phyloP scores from a whole-genome alignment of 768 basidiomycete species.

The Rhodotorula toruloides region DNA sequence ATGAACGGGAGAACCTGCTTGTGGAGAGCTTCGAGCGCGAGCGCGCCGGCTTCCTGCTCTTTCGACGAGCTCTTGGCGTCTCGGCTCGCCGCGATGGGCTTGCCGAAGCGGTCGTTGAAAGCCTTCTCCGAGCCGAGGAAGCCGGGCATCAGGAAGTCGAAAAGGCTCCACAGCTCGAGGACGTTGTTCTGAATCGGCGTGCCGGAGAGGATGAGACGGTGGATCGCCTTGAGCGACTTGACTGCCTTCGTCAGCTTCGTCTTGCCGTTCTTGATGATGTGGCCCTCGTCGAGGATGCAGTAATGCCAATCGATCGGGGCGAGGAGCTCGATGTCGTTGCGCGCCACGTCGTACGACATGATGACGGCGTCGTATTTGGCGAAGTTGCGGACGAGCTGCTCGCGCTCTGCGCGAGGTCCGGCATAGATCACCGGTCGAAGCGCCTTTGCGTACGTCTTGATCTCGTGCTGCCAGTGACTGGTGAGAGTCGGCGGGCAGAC shows the following conservation, averaged over 20 bases:
- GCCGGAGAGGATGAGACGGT: conserved; percentile 89
- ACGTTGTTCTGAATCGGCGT: conserved; percentile 99
- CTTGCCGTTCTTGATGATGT: conserved; percentile 97
- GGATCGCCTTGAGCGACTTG: conserved; percentile 80
- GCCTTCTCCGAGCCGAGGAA: conserved; percentile 92
- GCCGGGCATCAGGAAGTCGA: conserved; percentile 99
- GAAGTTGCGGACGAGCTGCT: conserved; percentile 61
- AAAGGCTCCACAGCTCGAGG: conserved; percentile 93
- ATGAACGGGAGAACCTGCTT: conserved; percentile 99
- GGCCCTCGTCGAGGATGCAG: conserved; percentile 95
- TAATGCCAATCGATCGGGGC: conserved; percentile 80
- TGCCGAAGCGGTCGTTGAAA: conserved; percentile 93
- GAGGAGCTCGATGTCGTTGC: conserved; percentile 80
- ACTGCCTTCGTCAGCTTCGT: conserved; percentile 96
- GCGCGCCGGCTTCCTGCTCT: conserved; percentile 85
- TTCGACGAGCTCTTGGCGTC: conserved; percentile 81
- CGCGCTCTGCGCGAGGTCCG: conserved; percentile 76
- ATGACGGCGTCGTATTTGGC: conserved; percentile 80
- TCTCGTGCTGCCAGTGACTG: conserved; percentile 98
- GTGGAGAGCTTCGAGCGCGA: conserved; percentile 90
- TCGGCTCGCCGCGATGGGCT: conserved; percentile 87
- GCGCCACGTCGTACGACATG: conserved; percentile 94
- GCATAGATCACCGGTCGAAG: conserved; percentile 81
- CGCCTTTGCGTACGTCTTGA: conserved; percentile 81
- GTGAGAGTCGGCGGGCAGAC: conserved; percentile 95